Percentiles rank a stretch among this genome's conserved stretches.
These are phyloP conservation scores for Pseudogymnoascus sp. DNA, from an alignment of 2,329 filamentous ascomycete species.

Conservation along the genomic window DNA sequence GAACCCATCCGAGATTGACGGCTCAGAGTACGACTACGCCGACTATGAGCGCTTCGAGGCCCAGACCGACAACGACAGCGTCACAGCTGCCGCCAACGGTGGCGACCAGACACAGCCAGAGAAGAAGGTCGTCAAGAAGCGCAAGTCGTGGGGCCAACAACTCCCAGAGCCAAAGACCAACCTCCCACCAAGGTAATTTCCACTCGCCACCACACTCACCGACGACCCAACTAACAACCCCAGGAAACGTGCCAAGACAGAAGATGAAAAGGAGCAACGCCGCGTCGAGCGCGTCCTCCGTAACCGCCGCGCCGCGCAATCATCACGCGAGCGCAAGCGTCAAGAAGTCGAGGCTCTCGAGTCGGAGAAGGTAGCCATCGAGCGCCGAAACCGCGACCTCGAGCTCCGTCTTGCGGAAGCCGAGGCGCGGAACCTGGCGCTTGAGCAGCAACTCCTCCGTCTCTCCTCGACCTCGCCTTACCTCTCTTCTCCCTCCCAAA, in stretches of 20 bases:
- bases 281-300: constrained; percentile 94
- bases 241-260: constrained; percentile 95
- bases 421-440: constrained; percentile 23
- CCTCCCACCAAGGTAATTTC: constrained; percentile 69
- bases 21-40: constrained; percentile 28
- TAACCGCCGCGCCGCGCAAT: constrained; percentile 92
- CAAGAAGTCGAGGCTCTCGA: constrained; percentile 78
- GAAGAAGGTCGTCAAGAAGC: constrained; percentile 80
- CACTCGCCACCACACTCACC: constrained; percentile 4
- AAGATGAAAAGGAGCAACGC: constrained; percentile 97
- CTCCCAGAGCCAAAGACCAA: constrained; percentile 95
- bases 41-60: constrained; percentile 16
- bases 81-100: constrained; percentile 20
- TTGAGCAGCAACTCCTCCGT: constrained; percentile 31
- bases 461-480: constrained; percentile 37
- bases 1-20: constrained; percentile 25
- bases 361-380: constrained; percentile 54
- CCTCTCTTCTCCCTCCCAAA: constrained; percentile 30
- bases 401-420: constrained; percentile 46
- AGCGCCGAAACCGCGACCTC: constrained; percentile 65
- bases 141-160: constrained; percentile 98
- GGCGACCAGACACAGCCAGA: constrained; percentile 31
- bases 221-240: constrained; percentile 23
- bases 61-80: constrained; percentile 16
- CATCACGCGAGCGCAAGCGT: constrained; percentile 63